These are phyloP conservation scores for Olyra latifolia DNA, from an alignment of 176 grass and related monocot species.

Conservation along the genomic window DNA sequence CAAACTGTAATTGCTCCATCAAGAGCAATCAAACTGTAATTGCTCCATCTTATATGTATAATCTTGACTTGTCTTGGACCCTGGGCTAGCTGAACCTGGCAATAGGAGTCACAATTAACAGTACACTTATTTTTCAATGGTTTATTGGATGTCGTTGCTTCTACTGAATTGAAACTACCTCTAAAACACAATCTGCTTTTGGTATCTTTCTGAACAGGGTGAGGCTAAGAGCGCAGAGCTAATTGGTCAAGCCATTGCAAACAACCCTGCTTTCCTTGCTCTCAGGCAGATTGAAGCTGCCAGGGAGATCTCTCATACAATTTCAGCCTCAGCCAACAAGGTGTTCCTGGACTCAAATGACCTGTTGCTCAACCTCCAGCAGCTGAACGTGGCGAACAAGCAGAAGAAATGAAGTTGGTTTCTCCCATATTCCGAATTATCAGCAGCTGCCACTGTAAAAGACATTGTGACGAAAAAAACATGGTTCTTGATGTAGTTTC, in stretches of 20 bases:
- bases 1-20: neutral
- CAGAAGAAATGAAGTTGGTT: conserved; percentile 37
- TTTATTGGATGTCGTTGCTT: neutral
- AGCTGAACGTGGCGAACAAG: conserved; percentile 43
- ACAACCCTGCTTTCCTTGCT: conserved; percentile 80
- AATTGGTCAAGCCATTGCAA: conserved; percentile 78
- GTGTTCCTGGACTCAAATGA: conserved; percentile 84
- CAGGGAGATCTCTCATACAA: conserved; percentile 76
- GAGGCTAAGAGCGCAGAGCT: conserved; percentile 87
- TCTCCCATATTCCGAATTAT: neutral
- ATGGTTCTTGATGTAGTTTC: neutral
- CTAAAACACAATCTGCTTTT: conserved; percentile 7
- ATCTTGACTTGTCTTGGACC: neutral
- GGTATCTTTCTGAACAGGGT: conserved; percentile 36
- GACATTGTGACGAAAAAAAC: neutral
- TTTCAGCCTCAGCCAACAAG: conserved; percentile 65
- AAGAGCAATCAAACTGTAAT: neutral
- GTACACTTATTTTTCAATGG: neutral
- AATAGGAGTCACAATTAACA: neutral
- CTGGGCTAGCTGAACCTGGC: neutral
- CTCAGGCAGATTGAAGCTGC: conserved; percentile 78
- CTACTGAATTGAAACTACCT: neutral
- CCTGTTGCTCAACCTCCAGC: conserved; percentile 73
- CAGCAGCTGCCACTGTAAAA: neutral
- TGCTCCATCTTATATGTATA: neutral